Percentiles rank a stretch among this genome's conserved stretches.
phyloP scores from a whole-genome alignment of 1,284 basidiomycete genomes.

The Mycena citricolor region DNA sequence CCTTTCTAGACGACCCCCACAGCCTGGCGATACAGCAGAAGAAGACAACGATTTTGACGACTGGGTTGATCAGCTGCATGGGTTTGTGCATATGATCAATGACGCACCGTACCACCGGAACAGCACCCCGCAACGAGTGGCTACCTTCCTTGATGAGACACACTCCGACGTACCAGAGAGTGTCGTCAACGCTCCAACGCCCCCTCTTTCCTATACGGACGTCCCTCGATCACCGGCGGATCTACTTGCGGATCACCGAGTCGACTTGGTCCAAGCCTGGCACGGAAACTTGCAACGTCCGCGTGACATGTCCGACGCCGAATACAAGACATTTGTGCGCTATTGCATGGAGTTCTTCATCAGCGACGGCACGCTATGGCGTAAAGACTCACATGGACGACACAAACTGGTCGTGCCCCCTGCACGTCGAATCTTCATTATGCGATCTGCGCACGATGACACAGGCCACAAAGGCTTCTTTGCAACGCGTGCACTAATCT shows the following conservation, averaged over 20 bases:
- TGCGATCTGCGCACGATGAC: slow-evolving; percentile 25
- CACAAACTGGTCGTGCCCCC: background rate
- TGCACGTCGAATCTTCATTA: slow-evolving; percentile 17
- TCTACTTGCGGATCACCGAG: no score
- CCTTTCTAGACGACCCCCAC: slow-evolving; percentile 27
- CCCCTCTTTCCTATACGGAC: no score
- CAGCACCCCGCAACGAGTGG: background rate
- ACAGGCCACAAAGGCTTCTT: slow-evolving; percentile 25
- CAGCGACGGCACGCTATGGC: slow-evolving; percentile 29
- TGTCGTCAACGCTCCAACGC: slow-evolving; percentile 11
- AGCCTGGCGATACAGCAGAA: slow-evolving; percentile 22
- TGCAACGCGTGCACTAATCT: background rate
- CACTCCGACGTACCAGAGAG: no score
- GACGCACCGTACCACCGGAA: background rate
- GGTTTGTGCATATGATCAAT: slow-evolving; percentile 2
- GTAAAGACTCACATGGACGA: background rate
- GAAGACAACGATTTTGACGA: slow-evolving; percentile 6
- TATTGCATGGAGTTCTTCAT: slow-evolving; percentile 1
- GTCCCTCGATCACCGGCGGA: no score
- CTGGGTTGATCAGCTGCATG: slow-evolving; percentile 2
- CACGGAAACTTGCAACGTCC: no score
- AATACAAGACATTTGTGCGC: slow-evolving; percentile 25
- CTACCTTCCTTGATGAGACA: background rate
- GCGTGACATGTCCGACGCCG: slow-evolving; percentile 16
- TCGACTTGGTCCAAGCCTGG: no score